phyloP scores from a whole-genome alignment of 2,329 filamentous ascomycete species.

The Aspergillus texensis region DNA sequence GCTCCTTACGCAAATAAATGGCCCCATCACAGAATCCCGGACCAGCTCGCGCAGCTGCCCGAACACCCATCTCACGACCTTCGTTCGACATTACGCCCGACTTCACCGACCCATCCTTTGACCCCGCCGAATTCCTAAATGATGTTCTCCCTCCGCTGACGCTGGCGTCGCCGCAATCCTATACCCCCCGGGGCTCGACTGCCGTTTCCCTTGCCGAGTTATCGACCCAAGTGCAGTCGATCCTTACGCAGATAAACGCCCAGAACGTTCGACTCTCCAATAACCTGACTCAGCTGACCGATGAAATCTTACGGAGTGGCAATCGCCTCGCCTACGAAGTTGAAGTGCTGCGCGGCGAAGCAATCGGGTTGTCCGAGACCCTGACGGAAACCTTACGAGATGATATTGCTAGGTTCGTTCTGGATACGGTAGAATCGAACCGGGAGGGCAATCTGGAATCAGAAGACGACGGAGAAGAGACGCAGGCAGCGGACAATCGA shows the following conservation, averaged over 20 bases:
- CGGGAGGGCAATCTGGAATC: constrained; percentile 7
- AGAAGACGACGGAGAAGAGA: not conserved
- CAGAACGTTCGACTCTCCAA: constrained; percentile 82
- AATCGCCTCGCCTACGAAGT: constrained; percentile 92
- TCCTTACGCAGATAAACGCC: constrained; percentile 85
- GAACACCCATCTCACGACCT: constrained; percentile 36
- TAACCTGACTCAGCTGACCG: constrained; percentile 83
- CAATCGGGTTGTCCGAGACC: constrained; percentile 75
- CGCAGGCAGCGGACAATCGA: constrained; percentile 1
- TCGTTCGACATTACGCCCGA: constrained; percentile 59
- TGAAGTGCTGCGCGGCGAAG: constrained; percentile 87
- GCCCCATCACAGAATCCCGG: constrained; percentile 27
- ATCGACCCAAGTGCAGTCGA: constrained; percentile 76
- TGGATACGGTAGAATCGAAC: constrained; percentile 41
- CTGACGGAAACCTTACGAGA: constrained; percentile 71
- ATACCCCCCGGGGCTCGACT: constrained; percentile 36
- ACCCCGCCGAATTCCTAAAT: constrained; percentile 85
- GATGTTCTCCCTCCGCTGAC: constrained; percentile 70
- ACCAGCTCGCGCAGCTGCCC: constrained; percentile 22
- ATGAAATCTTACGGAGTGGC: constrained; percentile 89
- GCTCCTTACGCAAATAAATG: constrained; percentile 8
- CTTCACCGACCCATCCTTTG: constrained; percentile 77
- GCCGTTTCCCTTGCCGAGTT: constrained; percentile 71
- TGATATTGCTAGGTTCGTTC: constrained; percentile 74
- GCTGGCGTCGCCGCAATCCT: constrained; percentile 48